Base-by-base conservation (phyloP, 257 asterid species). In the Nicotiana paniculata region DNA sequence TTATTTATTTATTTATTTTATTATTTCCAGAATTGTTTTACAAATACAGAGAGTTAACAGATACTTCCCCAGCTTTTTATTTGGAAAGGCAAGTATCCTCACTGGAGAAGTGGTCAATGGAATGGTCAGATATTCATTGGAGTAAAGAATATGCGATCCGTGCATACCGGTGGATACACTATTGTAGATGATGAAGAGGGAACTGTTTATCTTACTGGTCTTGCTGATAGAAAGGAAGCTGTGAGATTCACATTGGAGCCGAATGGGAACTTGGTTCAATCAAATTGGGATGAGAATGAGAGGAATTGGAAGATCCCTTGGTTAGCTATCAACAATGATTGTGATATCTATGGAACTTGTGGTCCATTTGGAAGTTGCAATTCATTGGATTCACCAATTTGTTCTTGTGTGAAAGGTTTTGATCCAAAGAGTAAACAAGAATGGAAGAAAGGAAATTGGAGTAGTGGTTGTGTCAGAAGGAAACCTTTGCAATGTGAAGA, bases 21-120 rank as follows among this genome's bases (percentile, higher is more conserved):
- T n/a, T n/a, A n/a, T n/a, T n/a, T n/a, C n/a, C n/a, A n/a, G n/a
- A n/a, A n/a, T n/a, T n/a, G n/a, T n/a, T n/a, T n/a, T n/a, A n/a
- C n/a, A n/a, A n/a, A n/a, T n/a, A n/a, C n/a, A n/a, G n/a, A n/a
- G n/a, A n/a, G n/a, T n/a, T n/a, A n/a, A n/a, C n/a, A n/a, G 28
- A 75, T 37, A 0, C 77, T 88, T 81, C 90, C 90, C 0, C 92
- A 91, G 37, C 83, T 91, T 0, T 33, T 64, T 32, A 78, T 48
- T 6, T 76, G 86, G 87, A n/a, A 81, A 1, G 76, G 82, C 18
- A 84, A 85, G 17, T 65, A 69, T 2, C 78, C 78, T 0, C 79
- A 69, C 72, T 90, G 88, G 89, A 55, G 89, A 68, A 88, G 89
- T 35, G 91, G 91, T 1, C 89, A 89, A 6, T 91, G 95, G 95